These are phyloP conservation scores for Entomortierella lignicola DNA, from an alignment of 192 early-diverging fungal genomes.

Conservation along the genomic window DNA sequence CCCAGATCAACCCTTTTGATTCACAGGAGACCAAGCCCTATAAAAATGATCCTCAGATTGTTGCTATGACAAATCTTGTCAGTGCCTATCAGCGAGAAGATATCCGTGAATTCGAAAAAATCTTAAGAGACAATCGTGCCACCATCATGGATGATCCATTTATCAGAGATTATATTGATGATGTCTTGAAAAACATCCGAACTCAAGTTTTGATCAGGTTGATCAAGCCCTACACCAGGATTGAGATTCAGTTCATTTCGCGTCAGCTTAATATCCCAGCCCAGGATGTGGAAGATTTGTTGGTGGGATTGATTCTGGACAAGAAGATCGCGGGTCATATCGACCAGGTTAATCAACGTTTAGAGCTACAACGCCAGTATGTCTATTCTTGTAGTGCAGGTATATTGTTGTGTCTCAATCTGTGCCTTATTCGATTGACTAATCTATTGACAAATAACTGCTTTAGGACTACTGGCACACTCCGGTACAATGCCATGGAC, in stretches of 20 bases:
- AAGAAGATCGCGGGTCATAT: constrained; percentile 85
- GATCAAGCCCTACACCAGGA: constrained; percentile 92
- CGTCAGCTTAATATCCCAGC: constrained; percentile 83
- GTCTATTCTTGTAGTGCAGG: constrained; percentile 26
- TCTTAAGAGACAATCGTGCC: constrained; percentile 74
- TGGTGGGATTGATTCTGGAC: constrained; percentile 91
- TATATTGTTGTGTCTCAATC: not conserved
- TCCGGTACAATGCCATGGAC: constrained; percentile 75
- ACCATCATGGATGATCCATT: constrained; percentile 93
- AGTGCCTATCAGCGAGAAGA: constrained; percentile 91
- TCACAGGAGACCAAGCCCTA: constrained; percentile 98
- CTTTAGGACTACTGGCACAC: constrained; percentile 69
- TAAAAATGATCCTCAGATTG: constrained; percentile 91
- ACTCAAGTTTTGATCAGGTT: constrained; percentile 88
- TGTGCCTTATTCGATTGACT: not conserved
- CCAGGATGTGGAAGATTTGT: constrained; percentile 85
- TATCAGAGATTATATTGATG: constrained; percentile 90
- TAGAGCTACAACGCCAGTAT: constrained; percentile 80
- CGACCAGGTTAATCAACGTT: constrained; percentile 88
- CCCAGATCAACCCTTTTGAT: constrained; percentile 95
- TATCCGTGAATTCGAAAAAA: constrained; percentile 89
- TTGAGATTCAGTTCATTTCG: constrained; percentile 85
- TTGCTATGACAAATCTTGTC: constrained; percentile 93
- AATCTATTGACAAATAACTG: not conserved
- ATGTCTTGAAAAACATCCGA: constrained; percentile 93